These are phyloP conservation scores for Dactylellina drechsleri DNA, from an alignment of 2,329 filamentous ascomycete genomes.

Conservation along the genomic window DNA sequence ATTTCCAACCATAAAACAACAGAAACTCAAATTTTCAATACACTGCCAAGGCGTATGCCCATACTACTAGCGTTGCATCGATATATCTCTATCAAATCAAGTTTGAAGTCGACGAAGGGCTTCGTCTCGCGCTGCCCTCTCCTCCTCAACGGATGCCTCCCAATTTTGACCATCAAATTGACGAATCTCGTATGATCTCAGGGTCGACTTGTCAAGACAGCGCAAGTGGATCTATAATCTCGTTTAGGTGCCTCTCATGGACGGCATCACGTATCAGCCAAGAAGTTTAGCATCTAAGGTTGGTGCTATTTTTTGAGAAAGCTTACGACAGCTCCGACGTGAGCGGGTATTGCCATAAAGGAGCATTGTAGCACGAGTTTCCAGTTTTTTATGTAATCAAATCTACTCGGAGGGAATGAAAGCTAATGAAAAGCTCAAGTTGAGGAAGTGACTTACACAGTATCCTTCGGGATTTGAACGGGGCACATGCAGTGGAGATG, in stretches of 20 bases:
- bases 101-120: conserved; percentile 37
- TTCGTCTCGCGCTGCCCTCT: conserved; percentile 52
- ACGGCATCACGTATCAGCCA: conserved; percentile 45
- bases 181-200: conserved; percentile 46
- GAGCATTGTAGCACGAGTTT: too few species aligned
- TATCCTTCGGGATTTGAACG: conserved; percentile 51
- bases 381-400: too few species aligned
- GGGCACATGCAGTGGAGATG: conserved; percentile 46
- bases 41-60: conserved; percentile 21
- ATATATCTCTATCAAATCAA: conserved; percentile 30
- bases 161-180: conserved; percentile 49
- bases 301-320: conserved; percentile 17
- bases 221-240: conserved; percentile 44
- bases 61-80: neutral
- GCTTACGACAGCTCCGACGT: conserved; percentile 42
- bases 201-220: conserved; percentile 47
- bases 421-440: neutral
- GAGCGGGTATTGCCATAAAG: neutral
- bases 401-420: too few species aligned
- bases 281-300: conserved; percentile 24
- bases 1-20: conserved; percentile 16
- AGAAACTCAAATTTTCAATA: conserved; percentile 29
- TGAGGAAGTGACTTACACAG: conserved; percentile 31
- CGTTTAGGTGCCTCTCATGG: conserved; percentile 15
- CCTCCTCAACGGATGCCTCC: conserved; percentile 32